Conservation (phyloP, 208 protist genomes). For the Leishmania arabica region DNA sequence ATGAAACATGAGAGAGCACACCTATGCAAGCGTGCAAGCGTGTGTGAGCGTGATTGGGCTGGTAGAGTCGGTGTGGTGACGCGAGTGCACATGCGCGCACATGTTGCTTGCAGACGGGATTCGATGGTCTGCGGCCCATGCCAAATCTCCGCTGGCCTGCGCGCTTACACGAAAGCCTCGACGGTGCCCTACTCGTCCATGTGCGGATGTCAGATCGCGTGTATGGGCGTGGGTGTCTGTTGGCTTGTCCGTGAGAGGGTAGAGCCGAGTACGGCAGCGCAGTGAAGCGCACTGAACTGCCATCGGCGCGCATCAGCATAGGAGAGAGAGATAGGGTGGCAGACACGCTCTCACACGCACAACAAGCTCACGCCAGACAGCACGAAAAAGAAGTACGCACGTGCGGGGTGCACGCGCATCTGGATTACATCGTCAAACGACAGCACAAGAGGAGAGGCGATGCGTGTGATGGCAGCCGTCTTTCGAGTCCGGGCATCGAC, state of each 20-base stretch:
- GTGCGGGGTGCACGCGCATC: not conserved
- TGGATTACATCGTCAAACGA: conserved; percentile 12
- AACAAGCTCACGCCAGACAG: not conserved
- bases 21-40: not conserved
- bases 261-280: not conserved
- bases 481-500: not conserved
- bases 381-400: not conserved
- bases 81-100: not conserved
- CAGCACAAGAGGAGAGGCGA: not conserved
- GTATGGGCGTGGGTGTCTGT: not conserved
- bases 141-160: not conserved
- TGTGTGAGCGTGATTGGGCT: not conserved
- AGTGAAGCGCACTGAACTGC: not conserved
- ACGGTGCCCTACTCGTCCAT: not conserved
- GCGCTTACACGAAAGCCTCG: not conserved
- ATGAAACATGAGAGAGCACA: not conserved
- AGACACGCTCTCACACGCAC: not conserved
- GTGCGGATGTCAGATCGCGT: not conserved
- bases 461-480: not conserved
- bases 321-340: not conserved
- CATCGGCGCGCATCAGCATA: not conserved
- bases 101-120: not conserved
- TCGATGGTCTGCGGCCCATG: not conserved
- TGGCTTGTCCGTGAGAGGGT: not conserved
- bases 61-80: not conserved